Evolutionary conservation across 176 grass and related monocot species (phyloP), one percentile per base, ranked within the genome.

Genomic region (Oryza glumipatula): DNA sequence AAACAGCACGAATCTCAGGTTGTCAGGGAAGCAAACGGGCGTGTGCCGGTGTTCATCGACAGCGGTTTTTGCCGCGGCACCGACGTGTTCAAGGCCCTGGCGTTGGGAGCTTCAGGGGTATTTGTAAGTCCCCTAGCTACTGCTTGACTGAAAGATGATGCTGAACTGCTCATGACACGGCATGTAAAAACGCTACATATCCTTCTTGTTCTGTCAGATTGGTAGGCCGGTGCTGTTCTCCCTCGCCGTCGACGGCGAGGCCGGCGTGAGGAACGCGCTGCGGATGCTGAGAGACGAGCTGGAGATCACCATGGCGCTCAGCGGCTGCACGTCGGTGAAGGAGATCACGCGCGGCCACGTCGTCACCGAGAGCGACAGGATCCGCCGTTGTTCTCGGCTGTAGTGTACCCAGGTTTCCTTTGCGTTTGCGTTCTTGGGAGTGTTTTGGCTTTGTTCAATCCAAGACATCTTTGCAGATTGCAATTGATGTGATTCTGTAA

Each of bases 31-130:
- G 89, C 93, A 19, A 89, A 88, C 33, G 96, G 88, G 7, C 83
- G 77, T 19, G 24, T 95, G 22, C 96, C 96, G 9, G 93, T 98
- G 75, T 98, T 95, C 84, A 89, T 98, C 19, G 96, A 98, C 74
- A 87, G 93, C 15, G 91, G 96, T 32, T 83, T 98, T 48, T 91
- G 93, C 66, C 89, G 96, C 19, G 96, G 96, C 81, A 94, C 93
- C 0, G 96, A 98, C 63, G 91, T 98, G 72, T 98, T 98, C 85
- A 95, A 98, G 84, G 93, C 96, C 44, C 67, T 95, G 80, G 96
- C 93, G 0, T 67, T 95, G 61, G 96, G 96, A 80, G 96, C 93
- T 32, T 88, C 96, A 68, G 96, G 96, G 68, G 92, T 95, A 2
- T 98, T 98, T 11, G 96, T 98, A 89, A 94, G 93, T 92, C 33